phyloP scores from a whole-genome alignment of 2,329 filamentous ascomycete genomes.

The Colletotrichum endophyticum region DNA sequence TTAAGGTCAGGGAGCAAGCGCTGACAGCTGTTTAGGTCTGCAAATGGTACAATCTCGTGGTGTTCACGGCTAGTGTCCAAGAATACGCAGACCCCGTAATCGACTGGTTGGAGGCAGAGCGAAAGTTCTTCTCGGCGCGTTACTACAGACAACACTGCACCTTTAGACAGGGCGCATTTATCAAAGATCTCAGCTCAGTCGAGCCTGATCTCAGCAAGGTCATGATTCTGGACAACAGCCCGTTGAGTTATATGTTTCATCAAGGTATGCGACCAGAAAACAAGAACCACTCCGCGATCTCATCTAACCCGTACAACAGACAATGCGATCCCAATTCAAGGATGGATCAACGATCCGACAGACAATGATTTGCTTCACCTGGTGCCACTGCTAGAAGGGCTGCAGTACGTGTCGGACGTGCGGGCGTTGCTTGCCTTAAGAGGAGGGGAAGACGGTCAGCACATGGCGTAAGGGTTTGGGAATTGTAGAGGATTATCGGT shows the following conservation, averaged over 20 bases:
- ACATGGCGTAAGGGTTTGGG: constrained; percentile 45
- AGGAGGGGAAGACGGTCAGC: constrained; percentile 79
- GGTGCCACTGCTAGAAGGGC: constrained; percentile 87
- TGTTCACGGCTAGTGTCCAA: constrained; percentile 97
- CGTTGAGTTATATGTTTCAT: constrained; percentile 97
- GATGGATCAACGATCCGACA: constrained; percentile 98
- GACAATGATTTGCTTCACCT: constrained; percentile 94
- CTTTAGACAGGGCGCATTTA: constrained; percentile 92
- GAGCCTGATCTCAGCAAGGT: constrained; percentile 97
- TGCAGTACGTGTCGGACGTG: constrained; percentile 97
- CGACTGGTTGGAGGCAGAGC: constrained; percentile 96
- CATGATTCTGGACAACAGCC: constrained; percentile 98
- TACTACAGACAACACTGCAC: constrained; percentile 99
- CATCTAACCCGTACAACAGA: constrained; percentile 57
- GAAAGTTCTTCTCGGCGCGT: constrained; percentile 91
- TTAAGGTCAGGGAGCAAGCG: neutral
- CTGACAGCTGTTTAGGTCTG: constrained; percentile 62
- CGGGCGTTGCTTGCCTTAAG: constrained; percentile 86
- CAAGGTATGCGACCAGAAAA: constrained; percentile 69
- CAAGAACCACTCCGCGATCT: neutral
- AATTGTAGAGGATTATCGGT: constrained; percentile 3
- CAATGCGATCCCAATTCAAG: constrained; percentile 98
- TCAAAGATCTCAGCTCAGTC: constrained; percentile 95
- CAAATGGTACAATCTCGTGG: constrained; percentile 97
- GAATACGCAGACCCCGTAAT: constrained; percentile 99